Percentiles rank a stretch among this genome's conserved stretches.
Evolutionary conservation across 371 early-diverging fungal species (phyloP).

Genomic region (Rhizopus delemar): DNA sequence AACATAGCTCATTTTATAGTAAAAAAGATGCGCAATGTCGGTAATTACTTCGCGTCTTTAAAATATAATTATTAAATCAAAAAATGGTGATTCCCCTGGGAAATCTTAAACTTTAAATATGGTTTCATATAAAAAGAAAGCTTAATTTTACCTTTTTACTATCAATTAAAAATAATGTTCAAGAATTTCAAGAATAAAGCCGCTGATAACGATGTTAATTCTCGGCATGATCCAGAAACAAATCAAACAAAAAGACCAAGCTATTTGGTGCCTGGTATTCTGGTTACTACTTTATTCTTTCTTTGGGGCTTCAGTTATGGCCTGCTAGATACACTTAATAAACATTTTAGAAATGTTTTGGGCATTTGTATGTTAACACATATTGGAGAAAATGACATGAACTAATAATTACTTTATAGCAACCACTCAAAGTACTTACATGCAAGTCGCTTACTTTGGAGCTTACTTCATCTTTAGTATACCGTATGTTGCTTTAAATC

Average conservation of each 20-base stretch:
- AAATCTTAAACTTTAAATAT: background rate
- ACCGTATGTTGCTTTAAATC: constrained; percentile 32
- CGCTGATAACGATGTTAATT: background rate
- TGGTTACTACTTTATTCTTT: constrained; percentile 49
- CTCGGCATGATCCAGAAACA: background rate
- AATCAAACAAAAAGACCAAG: background rate
- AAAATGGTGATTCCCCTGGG: background rate
- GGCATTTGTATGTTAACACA: constrained; percentile 35
- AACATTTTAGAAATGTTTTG: constrained; percentile 45
- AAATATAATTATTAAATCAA: background rate
- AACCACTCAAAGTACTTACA: constrained; percentile 47
- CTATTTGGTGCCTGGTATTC: constrained; percentile 26
- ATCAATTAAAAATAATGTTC: background rate
- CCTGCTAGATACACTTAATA: constrained; percentile 49
- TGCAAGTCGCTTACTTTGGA: constrained; percentile 56
- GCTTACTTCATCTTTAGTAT: constrained; percentile 51
- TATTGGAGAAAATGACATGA: background rate
- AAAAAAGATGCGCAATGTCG: background rate
- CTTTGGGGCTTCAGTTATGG: constrained; percentile 57
- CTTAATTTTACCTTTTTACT: background rate
- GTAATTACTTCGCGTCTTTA: background rate
- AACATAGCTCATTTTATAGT: background rate
- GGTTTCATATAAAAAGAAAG: background rate
- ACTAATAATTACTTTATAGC: constrained; percentile 18
- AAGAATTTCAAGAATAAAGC: background rate